These are phyloP conservation scores for Exophiala sp. DNA, from an alignment of 2,329 filamentous ascomycete species.

Conservation along the genomic window DNA sequence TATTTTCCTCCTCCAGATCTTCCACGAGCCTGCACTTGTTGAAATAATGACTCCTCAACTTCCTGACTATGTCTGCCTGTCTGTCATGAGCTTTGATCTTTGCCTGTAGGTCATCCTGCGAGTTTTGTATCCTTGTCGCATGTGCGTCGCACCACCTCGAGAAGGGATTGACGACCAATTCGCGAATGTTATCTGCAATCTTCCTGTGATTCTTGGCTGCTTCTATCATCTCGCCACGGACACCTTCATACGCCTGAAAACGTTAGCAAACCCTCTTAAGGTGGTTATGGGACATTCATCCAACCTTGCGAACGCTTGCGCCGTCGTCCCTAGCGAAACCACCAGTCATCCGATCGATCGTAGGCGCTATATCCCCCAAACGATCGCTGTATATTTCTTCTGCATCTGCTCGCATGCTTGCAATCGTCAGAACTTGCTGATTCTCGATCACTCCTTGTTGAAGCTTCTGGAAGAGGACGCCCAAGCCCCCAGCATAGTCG, in stretches of 20 bases:
- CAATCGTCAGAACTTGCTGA: constrained; percentile 84
- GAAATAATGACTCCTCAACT: constrained; percentile 92
- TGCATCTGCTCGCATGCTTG: constrained; percentile 89
- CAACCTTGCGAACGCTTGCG: constrained; percentile 88
- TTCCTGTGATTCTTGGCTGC: constrained; percentile 86
- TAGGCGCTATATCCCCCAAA: constrained; percentile 72
- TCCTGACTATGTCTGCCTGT: constrained; percentile 83
- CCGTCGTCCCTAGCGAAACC: constrained; percentile 91
- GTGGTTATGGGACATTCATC: constrained; percentile 24
- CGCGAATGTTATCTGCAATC: constrained; percentile 92
- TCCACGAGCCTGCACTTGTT: constrained; percentile 97
- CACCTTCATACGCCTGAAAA: constrained; percentile 79
- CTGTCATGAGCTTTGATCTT: constrained; percentile 90
- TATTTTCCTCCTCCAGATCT: constrained; percentile 96
- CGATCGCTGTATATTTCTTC: constrained; percentile 82
- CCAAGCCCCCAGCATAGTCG: constrained; percentile 93
- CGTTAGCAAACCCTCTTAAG: constrained; percentile 5
- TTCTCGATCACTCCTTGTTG: constrained; percentile 95
- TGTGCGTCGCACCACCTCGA: constrained; percentile 94
- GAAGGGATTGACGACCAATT: constrained; percentile 91
- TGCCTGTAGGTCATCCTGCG: constrained; percentile 85
- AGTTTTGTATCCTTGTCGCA: constrained; percentile 82
- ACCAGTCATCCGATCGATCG: constrained; percentile 72
- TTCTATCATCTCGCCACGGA: constrained; percentile 86
- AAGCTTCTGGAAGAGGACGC: constrained; percentile 91